Conservation (phyloP, 805 yeast genomes). For the Kuraishia capsulata region DNA sequence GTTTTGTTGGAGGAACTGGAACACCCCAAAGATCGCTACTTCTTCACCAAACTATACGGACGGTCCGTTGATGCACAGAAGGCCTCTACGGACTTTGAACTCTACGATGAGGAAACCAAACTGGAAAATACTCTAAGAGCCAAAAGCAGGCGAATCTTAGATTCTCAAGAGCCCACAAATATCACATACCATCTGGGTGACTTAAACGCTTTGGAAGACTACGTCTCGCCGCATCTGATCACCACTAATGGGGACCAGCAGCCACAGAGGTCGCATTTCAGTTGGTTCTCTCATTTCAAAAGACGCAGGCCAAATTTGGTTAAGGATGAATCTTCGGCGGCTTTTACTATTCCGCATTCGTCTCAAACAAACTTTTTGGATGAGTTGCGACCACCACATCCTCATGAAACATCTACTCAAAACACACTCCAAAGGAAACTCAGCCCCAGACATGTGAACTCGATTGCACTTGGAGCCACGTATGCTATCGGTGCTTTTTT, state of each 20-base stretch:
- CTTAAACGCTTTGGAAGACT: not conserved
- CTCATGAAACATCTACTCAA: not conserved
- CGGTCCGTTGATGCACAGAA: not conserved
- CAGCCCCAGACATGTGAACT: constrained; percentile 47
- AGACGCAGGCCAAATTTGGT: not conserved
- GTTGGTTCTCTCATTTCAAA: not conserved
- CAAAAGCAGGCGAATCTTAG: constrained; percentile 1
- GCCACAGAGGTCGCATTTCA: not conserved
- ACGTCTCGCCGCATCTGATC: not conserved
- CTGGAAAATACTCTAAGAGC: constrained; percentile 5
- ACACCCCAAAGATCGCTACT: constrained; percentile 3
- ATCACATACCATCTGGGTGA: not conserved
- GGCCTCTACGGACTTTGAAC: constrained; percentile 5
- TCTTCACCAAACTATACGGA: constrained; percentile 5
- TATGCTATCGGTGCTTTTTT: constrained; percentile 56
- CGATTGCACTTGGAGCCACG: constrained; percentile 60
- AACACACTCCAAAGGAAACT: constrained; percentile 34
- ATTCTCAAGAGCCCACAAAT: not conserved
- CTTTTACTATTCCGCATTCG: not conserved
- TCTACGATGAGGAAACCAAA: constrained; percentile 5
- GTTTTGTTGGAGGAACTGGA: not conserved
- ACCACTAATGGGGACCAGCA: not conserved
- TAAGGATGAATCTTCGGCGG: not conserved
- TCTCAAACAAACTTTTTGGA: not conserved
- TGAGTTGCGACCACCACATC: not conserved